Percentiles rank a stretch among this genome's conserved stretches.
phyloP scores from a whole-genome alignment of 2,329 filamentous ascomycete genomes.

The Emergomyces orientalis region DNA sequence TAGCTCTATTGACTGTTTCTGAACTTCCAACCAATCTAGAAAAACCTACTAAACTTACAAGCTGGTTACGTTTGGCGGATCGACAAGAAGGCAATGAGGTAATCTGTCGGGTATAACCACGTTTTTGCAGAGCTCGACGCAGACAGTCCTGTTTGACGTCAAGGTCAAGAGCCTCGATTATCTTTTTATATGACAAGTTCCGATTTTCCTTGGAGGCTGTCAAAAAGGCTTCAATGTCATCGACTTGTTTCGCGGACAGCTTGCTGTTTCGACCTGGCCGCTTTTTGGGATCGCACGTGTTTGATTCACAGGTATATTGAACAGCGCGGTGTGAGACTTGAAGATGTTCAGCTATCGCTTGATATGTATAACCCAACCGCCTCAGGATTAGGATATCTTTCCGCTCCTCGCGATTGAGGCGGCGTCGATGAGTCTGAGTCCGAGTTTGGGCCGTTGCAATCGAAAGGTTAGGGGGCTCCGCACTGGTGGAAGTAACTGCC shows the following conservation, averaged over 20 bases:
- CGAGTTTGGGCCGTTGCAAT: neutral
- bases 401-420: conserved; percentile 5
- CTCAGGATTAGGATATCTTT: conserved; percentile 1
- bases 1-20: conserved; percentile 1
- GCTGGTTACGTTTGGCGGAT: neutral
- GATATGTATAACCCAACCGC: conserved; percentile 5
- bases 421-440: neutral
- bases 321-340: neutral
- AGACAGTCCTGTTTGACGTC: conserved; percentile 6
- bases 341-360: conserved; percentile 4
- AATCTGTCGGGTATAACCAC: neutral
- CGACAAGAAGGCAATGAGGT: neutral
- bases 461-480: neutral
- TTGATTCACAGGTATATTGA: conserved; percentile 5
- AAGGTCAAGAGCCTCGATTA: conserved; percentile 3
- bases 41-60: conserved; percentile 1
- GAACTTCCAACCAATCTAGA: neutral
- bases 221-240: conserved; percentile 5
- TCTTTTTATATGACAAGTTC: conserved; percentile 2
- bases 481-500: neutral
- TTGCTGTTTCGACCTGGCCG: conserved; percentile 5
- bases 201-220: conserved; percentile 1
- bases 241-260: conserved; percentile 2
- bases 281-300: conserved; percentile 4
- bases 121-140: conserved; percentile 1